Conservation (phyloP, 2,329 filamentous ascomycete species). For the Cryphonectria nitschkei region DNA sequence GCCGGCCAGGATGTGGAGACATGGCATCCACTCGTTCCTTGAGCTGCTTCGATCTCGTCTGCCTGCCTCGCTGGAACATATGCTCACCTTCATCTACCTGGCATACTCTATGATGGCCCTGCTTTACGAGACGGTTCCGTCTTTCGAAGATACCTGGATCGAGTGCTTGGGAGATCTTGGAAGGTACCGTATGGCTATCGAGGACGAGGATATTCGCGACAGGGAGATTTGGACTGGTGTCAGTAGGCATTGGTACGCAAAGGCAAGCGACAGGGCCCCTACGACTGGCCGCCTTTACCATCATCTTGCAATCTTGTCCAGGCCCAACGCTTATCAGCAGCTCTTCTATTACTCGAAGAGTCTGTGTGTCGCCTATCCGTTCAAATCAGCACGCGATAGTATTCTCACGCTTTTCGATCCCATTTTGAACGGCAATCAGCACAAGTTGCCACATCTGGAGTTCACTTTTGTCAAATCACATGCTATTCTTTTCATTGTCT, state of each 20-base stretch:
- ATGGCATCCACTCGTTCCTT: slow-evolving; percentile 85
- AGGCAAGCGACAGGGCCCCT: slow-evolving; percentile 77
- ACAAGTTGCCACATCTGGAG: slow-evolving; percentile 52
- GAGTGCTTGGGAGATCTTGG: slow-evolving; percentile 90
- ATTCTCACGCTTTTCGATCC: slow-evolving; percentile 52
- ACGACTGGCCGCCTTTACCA: slow-evolving; percentile 82
- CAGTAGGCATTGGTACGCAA: slow-evolving; percentile 81
- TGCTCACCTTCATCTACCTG: slow-evolving; percentile 87
- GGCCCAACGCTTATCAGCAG: slow-evolving; percentile 71
- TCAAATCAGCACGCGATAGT: slow-evolving; percentile 65
- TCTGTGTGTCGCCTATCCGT: slow-evolving; percentile 69
- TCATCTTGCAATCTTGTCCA: slow-evolving; percentile 78
- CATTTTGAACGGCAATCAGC: slow-evolving; percentile 42
- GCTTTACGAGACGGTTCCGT: slow-evolving; percentile 80
- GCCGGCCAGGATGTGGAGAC: slow-evolving; percentile 92
- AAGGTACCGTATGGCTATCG: slow-evolving; percentile 84
- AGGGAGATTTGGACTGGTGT: slow-evolving; percentile 82
- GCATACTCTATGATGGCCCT: slow-evolving; percentile 90
- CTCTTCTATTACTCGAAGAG: slow-evolving; percentile 74
- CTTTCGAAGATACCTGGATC: slow-evolving; percentile 88
- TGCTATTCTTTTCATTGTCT: slow-evolving; percentile 59
- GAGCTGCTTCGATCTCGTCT: slow-evolving; percentile 76
- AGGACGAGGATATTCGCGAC: slow-evolving; percentile 76
- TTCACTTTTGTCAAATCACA: slow-evolving; percentile 66
- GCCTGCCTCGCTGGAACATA: slow-evolving; percentile 80